Base-by-base conservation (phyloP, 495 filamentous ascomycete species). In the Beverwykella pulmonaria region DNA sequence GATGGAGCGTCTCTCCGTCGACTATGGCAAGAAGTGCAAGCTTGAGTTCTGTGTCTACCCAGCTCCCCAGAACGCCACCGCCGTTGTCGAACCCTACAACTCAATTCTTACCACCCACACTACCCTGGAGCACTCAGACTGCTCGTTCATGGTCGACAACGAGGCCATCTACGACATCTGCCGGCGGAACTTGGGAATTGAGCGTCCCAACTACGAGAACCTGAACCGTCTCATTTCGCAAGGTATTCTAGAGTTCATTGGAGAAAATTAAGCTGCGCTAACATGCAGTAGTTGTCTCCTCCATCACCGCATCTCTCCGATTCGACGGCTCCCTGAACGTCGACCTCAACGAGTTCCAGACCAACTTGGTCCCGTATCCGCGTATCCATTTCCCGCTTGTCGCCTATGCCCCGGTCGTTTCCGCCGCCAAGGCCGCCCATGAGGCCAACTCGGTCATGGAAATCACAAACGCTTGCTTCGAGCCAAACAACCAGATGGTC, bases 121-220 rank as follows among this genome's bases (percentile, higher is more conserved):
- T 73, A 98, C 95, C 72, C 88, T 98, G 41, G 95, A 98, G 86
- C 92, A 98, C 83, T 96, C 93, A 65, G 94, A 98, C 84, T 98
- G 94, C 85, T 93, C 90, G 70, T 98, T 98, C 87, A 92, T 98
- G 88, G 95, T 98, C 68, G 94, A 98, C 81, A 98, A 98, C 78
- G 94, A 98, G 82, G 94, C 94, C 72, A 96, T 98, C 80, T 98
- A 98, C 80, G 95, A 98, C 78, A 97, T 98, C 79, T 98, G 94
- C 87, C 89, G 92, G 75, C 87, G 93, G 75, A 97, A 97, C 83
- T 85, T 98, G 63, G 93, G 92, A 71, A 92, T 98, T 71, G 91
- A 97, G 82, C 90, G 95, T 58, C 94, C 94, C 73, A 92, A 92
- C 82, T 96, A 93, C 78, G 94, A 96, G 82, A 96, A 98, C 86